These are phyloP conservation scores for Blastocystis sp. DNA, from an alignment of 352 stramenopile species.

Conservation along the genomic window DNA sequence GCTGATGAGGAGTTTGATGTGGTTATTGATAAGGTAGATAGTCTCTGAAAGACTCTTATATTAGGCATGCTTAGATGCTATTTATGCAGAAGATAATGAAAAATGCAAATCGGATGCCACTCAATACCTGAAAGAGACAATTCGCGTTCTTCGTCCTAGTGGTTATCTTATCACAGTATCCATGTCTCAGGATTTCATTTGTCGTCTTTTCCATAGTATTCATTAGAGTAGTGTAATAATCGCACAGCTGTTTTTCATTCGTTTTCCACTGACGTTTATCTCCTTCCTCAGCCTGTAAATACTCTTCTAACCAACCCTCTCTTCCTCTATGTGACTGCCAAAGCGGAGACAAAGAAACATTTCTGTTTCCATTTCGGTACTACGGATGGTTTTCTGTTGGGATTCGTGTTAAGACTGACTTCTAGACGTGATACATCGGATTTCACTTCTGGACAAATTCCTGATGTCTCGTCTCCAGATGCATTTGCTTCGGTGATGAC, in stretches of 20 bases:
- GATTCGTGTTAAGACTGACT: not conserved
- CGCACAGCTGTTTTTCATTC: not conserved
- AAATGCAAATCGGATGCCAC: slow-evolving; percentile 25
- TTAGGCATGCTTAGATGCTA: slow-evolving; percentile 40
- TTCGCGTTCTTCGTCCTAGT: not conserved
- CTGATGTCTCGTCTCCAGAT: not conserved
- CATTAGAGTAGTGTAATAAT: not conserved
- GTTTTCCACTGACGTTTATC: slow-evolving; percentile 12
- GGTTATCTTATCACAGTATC: slow-evolving; percentile 38
- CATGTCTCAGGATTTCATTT: slow-evolving; percentile 55
- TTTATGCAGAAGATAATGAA: slow-evolving; percentile 45
- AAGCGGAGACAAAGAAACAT: not conserved
- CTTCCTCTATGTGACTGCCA: slow-evolving; percentile 32
- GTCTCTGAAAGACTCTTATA: not conserved
- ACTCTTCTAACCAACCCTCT: slow-evolving; percentile 38
- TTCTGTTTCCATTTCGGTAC: slow-evolving; percentile 32
- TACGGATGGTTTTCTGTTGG: not conserved
- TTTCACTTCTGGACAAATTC: not conserved
- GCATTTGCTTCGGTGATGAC: not conserved
- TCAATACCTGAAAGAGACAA: slow-evolving; percentile 19
- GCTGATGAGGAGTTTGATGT: slow-evolving; percentile 57
- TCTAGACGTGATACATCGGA: not conserved
- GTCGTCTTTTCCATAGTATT: not conserved
- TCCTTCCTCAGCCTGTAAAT: not conserved
- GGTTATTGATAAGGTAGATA: slow-evolving; percentile 34